Conservation (phyloP, 345 rosid species). For the Raphanus sativus region DNA sequence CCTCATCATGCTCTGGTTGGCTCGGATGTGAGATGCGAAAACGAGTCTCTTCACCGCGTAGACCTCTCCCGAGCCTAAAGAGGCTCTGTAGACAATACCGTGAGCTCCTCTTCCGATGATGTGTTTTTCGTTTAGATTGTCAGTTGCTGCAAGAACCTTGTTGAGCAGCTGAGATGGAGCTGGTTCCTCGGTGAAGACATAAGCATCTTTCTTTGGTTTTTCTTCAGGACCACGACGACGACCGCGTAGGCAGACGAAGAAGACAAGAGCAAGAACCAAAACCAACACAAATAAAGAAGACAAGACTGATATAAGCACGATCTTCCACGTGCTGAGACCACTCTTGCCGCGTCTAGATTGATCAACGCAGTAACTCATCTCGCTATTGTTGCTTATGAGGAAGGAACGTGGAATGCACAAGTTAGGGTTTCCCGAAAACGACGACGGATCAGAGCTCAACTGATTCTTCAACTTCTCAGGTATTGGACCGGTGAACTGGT, state of each 20-base stretch:
- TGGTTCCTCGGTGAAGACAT: neutral
- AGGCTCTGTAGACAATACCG: conserved; percentile 72
- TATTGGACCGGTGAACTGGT: conserved; percentile 66
- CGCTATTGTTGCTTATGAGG: neutral
- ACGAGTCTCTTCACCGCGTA: neutral
- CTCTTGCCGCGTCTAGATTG: neutral
- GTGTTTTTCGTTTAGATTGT: neutral
- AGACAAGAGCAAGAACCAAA: neutral
- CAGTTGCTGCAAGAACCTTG: neutral
- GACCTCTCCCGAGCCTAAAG: conserved; percentile 44
- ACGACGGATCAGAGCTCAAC: neutral
- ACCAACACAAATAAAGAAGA: neutral
- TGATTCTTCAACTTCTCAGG: conserved; percentile 37
- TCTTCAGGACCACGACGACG: neutral
- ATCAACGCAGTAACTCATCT: neutral
- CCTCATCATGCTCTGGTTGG: conserved; percentile 2
- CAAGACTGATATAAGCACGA: neutral
- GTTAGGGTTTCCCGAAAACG: neutral
- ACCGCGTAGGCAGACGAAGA: neutral
- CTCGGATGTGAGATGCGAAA: neutral
- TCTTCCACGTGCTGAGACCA: neutral
- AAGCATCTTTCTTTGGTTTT: neutral
- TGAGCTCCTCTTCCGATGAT: neutral
- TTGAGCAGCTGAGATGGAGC: neutral
- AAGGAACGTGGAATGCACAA: neutral